Evolutionary conservation across 768 basidiomycete species (phyloP).

Genomic region (Lactarius sanguifluus): DNA sequence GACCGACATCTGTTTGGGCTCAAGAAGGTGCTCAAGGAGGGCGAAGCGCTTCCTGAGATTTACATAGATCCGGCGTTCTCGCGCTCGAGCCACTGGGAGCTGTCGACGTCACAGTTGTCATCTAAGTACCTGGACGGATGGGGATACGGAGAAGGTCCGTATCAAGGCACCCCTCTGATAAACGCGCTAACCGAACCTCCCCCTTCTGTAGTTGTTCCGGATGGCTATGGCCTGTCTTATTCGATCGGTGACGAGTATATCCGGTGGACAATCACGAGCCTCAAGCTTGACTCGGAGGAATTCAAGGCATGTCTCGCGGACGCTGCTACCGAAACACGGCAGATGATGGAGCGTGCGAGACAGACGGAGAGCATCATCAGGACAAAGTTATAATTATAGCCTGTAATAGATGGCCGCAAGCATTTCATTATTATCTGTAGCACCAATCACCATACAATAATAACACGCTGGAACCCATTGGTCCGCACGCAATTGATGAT

Average conservation of each 20-base stretch:
- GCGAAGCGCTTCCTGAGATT: conserved; percentile 69
- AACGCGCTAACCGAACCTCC: not conserved
- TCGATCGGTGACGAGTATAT: conserved; percentile 82
- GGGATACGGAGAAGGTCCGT: conserved; percentile 93
- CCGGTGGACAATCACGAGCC: conserved; percentile 87
- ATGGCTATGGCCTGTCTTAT: conserved; percentile 92
- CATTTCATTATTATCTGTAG: not conserved
- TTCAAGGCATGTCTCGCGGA: conserved; percentile 72
- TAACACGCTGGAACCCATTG: not conserved
- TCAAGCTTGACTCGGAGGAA: conserved; percentile 53
- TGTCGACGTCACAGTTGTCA: conserved; percentile 87
- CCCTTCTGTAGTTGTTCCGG: conserved; percentile 65
- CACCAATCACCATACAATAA: not conserved
- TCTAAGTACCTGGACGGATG: conserved; percentile 85
- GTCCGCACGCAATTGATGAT: not conserved
- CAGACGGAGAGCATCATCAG: conserved; percentile 3
- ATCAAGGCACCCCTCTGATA: not conserved
- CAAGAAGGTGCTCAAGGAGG: conserved; percentile 73
- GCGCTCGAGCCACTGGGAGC: conserved; percentile 84
- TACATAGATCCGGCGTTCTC: conserved; percentile 72
- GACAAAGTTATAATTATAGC: conserved; percentile 4
- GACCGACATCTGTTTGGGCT: conserved; percentile 95
- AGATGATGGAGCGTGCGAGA: conserved; percentile 68
- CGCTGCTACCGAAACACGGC: conserved; percentile 74
- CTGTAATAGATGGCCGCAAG: not conserved